Evolutionary conservation across 805 yeast species (phyloP).

Genomic region (Yarrowia keelungensis): DNA sequence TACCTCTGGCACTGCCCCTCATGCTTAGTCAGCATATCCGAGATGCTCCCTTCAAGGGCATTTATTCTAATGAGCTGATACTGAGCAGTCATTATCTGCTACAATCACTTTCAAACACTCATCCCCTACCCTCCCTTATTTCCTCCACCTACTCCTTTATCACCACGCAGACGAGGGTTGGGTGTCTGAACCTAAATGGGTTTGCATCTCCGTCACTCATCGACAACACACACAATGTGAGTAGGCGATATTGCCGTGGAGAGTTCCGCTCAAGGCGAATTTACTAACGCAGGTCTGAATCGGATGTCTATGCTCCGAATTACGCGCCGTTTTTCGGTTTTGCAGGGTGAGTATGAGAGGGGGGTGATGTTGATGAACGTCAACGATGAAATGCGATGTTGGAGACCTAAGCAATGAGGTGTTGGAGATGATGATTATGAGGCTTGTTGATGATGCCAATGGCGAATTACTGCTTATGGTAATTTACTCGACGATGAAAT

Average conservation of each 20-base stretch:
- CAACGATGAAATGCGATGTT: no score
- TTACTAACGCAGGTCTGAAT: constrained; percentile 49
- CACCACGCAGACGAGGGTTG: constrained; percentile 27
- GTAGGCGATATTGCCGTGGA: neutral
- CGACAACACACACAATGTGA: constrained; percentile 38
- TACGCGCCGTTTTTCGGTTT: constrained; percentile 98
- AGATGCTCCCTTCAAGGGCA: no score
- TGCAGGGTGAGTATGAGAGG: constrained; percentile 68
- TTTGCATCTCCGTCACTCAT: constrained; percentile 35
- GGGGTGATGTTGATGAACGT: neutral
- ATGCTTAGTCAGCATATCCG: no score
- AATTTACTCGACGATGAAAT: no score
- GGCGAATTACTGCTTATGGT: no score
- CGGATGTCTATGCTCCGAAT: constrained; percentile 77
- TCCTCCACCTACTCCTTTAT: neutral
- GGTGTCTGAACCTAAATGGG: constrained; percentile 19
- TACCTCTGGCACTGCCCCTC: no score
- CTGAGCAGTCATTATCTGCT: no score
- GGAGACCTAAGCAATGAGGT: no score
- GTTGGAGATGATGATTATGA: no score
- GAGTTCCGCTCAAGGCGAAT: neutral
- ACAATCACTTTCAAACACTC: no score
- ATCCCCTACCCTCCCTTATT: neutral
- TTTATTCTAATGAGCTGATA: no score
- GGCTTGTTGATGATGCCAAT: no score